phyloP scores from a whole-genome alignment of 768 basidiomycete species.

The Thelephora ganbajun region DNA sequence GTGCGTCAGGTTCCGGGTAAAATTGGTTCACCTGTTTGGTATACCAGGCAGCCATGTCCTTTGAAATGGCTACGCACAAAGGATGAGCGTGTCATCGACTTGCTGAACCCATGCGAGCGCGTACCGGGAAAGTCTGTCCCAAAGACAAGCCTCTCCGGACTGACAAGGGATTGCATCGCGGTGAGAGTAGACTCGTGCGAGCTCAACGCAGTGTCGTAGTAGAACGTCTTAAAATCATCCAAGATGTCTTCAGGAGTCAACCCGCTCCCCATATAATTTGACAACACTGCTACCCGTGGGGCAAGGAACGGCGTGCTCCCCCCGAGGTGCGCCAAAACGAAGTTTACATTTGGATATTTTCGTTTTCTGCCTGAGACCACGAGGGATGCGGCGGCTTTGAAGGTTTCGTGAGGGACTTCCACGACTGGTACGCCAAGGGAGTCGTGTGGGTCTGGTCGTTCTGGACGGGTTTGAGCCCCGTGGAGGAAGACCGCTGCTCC shows the following conservation, averaged over 20 bases:
- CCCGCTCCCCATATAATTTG: conserved; percentile 54
- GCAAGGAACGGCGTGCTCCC: conserved; percentile 54
- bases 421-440: conserved; percentile 54
- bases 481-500: conserved; percentile 57
- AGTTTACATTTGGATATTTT: conserved; percentile 40
- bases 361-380: conserved; percentile 62
- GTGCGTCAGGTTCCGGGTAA: conserved; percentile 25
- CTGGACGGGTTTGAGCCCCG: conserved; percentile 52
- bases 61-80: conserved; percentile 36
- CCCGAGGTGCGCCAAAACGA: conserved; percentile 66
- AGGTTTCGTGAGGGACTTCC: conserved; percentile 73
- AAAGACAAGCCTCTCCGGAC: conserved; percentile 41
- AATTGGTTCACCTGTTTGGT: conserved; percentile 36
- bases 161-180: conserved; percentile 36
- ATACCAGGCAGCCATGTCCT: conserved; percentile 46
- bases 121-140: conserved; percentile 70
- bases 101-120: conserved; percentile 4
- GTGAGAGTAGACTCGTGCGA: conserved; percentile 37
- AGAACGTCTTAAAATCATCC: conserved; percentile 56
- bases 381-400: conserved; percentile 68
- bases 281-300: conserved; percentile 52
- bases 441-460: conserved; percentile 48
- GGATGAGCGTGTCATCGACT: neutral
- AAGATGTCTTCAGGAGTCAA: conserved; percentile 54
- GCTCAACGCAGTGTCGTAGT: conserved; percentile 61